These are phyloP conservation scores for Pythium utonaiense DNA, from an alignment of 352 stramenopile genomes.

Conservation along the genomic window DNA sequence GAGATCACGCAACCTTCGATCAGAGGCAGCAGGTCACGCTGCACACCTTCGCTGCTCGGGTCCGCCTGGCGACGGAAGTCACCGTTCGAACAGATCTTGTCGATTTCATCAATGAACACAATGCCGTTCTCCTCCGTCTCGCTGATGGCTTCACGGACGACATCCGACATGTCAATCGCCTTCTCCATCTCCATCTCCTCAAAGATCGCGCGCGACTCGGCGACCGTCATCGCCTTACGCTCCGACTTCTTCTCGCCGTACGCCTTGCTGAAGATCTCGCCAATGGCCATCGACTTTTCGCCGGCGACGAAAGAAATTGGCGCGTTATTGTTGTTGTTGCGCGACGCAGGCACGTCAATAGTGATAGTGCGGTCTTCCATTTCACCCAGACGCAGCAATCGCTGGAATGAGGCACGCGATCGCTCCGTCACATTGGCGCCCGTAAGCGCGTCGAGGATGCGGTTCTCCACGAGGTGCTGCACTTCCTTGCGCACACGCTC, in stretches of 20 bases:
- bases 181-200: slow-evolving; percentile 96
- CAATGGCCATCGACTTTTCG: slow-evolving; percentile 70
- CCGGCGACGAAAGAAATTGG: slow-evolving; percentile 71
- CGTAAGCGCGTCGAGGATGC: slow-evolving; percentile 94
- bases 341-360: slow-evolving; percentile 62
- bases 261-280: slow-evolving; percentile 65
- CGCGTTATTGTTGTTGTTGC: slow-evolving; percentile 36
- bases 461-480: slow-evolving; percentile 91
- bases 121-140: slow-evolving; percentile 98
- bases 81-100: slow-evolving; percentile 98
- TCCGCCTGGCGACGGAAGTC: slow-evolving; percentile 93
- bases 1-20: slow-evolving; percentile 98
- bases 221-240: slow-evolving; percentile 92
- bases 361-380: slow-evolving; percentile 81
- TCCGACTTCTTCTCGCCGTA: slow-evolving; percentile 87
- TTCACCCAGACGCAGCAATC: slow-evolving; percentile 85
- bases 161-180: slow-evolving; percentile 87
- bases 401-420: slow-evolving; percentile 90
- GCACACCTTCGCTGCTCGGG: slow-evolving; percentile 97
- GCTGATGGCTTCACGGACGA: slow-evolving; percentile 80
- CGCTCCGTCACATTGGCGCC: slow-evolving; percentile 82
- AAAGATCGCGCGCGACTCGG: slow-evolving; percentile 92
- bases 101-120: slow-evolving; percentile 99
- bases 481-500: slow-evolving; percentile 92
- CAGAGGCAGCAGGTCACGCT: slow-evolving; percentile 97